Evolutionary conservation across 805 yeast genomes (phyloP).

Genomic region (Kurtzmaniella cleridarum): DNA sequence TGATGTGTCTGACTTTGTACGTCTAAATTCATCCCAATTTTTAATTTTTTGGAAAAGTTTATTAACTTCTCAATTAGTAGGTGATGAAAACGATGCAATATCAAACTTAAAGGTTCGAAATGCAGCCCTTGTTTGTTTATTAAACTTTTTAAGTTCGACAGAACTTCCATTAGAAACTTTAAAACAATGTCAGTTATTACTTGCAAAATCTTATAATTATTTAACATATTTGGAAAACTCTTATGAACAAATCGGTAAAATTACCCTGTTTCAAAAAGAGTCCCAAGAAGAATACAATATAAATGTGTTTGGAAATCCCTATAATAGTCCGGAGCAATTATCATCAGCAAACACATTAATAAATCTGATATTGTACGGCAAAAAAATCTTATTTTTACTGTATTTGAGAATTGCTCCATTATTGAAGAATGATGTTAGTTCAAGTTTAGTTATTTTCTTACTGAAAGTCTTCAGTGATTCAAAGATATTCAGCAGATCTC

Average conservation of each 20-base stretch:
- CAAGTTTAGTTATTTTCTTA: constrained; percentile 36
- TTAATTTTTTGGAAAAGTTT: constrained; percentile 41
- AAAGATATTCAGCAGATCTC: constrained; percentile 21
- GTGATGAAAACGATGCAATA: constrained; percentile 18
- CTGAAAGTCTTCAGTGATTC: constrained; percentile 34
- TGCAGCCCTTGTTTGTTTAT: constrained; percentile 33
- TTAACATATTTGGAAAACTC: constrained; percentile 35
- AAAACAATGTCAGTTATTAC: constrained; percentile 36
- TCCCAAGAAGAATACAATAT: constrained; percentile 20
- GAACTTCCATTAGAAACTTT: constrained; percentile 35
- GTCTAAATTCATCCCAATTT: constrained; percentile 39
- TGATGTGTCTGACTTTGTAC: constrained; percentile 37
- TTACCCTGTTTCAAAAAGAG: constrained; percentile 24
- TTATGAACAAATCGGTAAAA: constrained; percentile 23
- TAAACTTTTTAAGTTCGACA: constrained; percentile 34
- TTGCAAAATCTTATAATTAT: constrained; percentile 37
- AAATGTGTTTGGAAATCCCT: constrained; percentile 23
- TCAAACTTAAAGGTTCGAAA: constrained; percentile 32
- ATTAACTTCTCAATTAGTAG: constrained; percentile 36
- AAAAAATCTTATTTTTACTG: constrained; percentile 32
- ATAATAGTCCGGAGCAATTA: constrained; percentile 15
- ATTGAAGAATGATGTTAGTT: constrained; percentile 34
- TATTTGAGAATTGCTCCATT: constrained; percentile 26
- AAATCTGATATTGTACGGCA: constrained; percentile 30
- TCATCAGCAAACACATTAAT: constrained; percentile 22